Evolutionary conservation across 345 rosid species (phyloP).

Genomic region (Aquilaria malaccensis): DNA sequence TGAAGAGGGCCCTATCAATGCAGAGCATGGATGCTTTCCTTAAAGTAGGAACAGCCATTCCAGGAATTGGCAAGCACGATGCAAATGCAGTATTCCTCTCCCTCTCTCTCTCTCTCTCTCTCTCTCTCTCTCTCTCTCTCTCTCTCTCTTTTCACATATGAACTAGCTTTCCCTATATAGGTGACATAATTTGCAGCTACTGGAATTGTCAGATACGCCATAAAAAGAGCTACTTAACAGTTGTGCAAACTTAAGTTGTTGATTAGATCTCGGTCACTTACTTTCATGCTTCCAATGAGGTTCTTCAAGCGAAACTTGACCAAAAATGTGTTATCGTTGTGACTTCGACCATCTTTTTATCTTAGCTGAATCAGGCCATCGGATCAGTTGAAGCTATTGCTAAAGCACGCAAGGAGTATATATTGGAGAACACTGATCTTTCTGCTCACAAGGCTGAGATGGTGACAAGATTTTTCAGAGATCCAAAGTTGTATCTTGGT

Average conservation of each 20-base stretch:
- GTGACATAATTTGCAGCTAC: background rate
- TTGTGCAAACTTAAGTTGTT: background rate
- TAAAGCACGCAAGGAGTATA: conserved; percentile 66
- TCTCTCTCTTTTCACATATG: background rate
- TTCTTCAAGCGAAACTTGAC: no score
- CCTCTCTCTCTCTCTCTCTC: background rate
- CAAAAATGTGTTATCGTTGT: no score
- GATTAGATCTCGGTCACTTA: no score
- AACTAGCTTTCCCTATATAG: no score
- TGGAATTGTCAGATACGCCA: background rate
- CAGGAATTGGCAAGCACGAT: conserved; percentile 76
- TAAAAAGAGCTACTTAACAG: background rate
- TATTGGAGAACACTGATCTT: conserved; percentile 77
- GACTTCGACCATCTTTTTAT: background rate
- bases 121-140: no score
- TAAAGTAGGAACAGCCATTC: conserved; percentile 66
- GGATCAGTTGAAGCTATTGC: conserved; percentile 86
- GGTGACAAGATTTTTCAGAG: conserved; percentile 60
- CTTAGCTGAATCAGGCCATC: conserved; percentile 79
- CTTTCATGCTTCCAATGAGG: no score
- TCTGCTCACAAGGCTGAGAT: conserved; percentile 71
- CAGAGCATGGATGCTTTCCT: conserved; percentile 53
- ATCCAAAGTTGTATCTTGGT: conserved; percentile 60
- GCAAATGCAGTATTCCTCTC: conserved; percentile 53
- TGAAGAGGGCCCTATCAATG: conserved; percentile 62